Evolutionary conservation across 306 rosid genomes (phyloP), one percentile per base, ranked within the genome.

Genomic region (Boehmeria nivea): DNA sequence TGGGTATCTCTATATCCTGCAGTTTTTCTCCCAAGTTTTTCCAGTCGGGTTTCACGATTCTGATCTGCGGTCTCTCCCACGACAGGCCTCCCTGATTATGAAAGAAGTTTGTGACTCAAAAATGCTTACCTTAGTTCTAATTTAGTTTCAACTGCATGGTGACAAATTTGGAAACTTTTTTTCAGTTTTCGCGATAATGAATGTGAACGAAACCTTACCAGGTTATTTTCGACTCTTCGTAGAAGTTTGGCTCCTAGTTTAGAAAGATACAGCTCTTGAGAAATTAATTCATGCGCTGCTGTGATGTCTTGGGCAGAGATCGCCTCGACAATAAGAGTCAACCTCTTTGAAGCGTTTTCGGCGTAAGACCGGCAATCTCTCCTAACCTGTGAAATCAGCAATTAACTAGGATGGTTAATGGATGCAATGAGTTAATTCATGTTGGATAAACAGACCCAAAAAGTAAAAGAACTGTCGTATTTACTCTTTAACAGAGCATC

Each of bases 11-110:
- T 54, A 61, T 52, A 51, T 64, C 70, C 54, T 62, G 83, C 57
- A 80, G 44, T 27, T 68, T 78, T 17, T 68, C 74, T 53, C 64
- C 79, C 59, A 53, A 44, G 45, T 67, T 65, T 57, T 44, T 55
- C 58, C 54, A 51, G 17, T 53, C 42, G 8, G 74, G 65, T 25
- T 59, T 65, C 12, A 63, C 62, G 39, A 73, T 12, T 51, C 22
- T 71, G 27, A 27, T 57, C 6, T 38, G 76, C 15, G 77, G 88
- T 48, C 72, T 67, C 64, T 91, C 94, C 95, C 95, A 91, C 13
- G 40, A 54, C 81, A 87, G 17, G 9, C 82, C 91, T 46, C 67
- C 83, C 91, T 91, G 81, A 61, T 71, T 25, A 26, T 20, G 48
- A 34, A 31, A 20, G 16, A 64, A 59, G 63, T 8, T 3, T 60